Conservation (phyloP, 176 grass and related monocot species). For the Pontederia crassipes region DNA sequence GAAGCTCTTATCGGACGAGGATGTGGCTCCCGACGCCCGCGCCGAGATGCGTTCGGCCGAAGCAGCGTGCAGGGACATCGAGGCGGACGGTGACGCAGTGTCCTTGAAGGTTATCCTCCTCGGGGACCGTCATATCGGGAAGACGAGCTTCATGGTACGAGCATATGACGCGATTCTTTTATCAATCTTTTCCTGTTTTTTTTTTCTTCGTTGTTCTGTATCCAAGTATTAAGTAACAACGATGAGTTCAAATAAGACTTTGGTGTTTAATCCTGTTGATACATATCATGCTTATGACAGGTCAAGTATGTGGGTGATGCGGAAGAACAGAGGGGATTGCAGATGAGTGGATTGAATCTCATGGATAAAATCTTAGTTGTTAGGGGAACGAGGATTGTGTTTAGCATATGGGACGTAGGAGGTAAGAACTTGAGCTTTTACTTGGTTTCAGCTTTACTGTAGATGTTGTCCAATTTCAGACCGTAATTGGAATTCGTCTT, state of each 20-base stretch:
- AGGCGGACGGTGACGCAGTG: conserved; percentile 39
- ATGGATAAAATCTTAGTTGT: conserved; percentile 88
- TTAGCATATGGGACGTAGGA: conserved; percentile 91
- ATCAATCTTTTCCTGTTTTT: not conserved
- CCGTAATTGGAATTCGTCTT: not conserved
- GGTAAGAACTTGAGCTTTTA: conserved; percentile 30
- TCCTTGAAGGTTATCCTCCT: conserved; percentile 91
- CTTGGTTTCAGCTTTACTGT: not conserved
- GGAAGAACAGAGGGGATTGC: conserved; percentile 68
- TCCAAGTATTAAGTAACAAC: no score
- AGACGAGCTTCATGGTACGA: conserved; percentile 98
- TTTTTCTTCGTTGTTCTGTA: not conserved
- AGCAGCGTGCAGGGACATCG: conserved; percentile 2
- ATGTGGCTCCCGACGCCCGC: not conserved
- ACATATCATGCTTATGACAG: conserved; percentile 18
- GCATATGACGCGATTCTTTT: not conserved
- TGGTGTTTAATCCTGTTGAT: no score
- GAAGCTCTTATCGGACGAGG: not conserved
- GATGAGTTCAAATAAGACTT: no score
- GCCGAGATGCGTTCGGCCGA: not conserved
- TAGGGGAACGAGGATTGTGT: conserved; percentile 62
- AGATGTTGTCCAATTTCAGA: not conserved
- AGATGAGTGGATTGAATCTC: conserved; percentile 75
- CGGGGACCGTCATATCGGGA: conserved; percentile 79
- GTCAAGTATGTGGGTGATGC: conserved; percentile 77